Base-by-base conservation (phyloP, 208 protist genomes). In the Leishmania amazonensis region DNA sequence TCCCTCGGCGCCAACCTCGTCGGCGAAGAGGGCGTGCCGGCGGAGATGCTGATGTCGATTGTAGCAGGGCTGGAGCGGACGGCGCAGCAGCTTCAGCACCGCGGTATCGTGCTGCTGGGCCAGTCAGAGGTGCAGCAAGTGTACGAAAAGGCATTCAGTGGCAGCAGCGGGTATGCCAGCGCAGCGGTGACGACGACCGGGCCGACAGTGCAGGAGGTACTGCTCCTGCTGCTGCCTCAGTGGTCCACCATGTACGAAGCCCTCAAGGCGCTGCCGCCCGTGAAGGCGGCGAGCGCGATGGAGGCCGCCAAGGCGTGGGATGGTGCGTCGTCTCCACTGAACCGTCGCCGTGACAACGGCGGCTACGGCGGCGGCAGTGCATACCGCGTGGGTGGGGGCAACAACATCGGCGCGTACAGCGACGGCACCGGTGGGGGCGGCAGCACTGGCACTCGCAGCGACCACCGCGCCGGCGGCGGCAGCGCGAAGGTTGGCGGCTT, bases 61-160 rank as follows among this genome's bases (percentile, higher is more conserved):
- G 57, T 75, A 7, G 45, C 42, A 15, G 57, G 76, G 40, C 84
- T 89, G 3, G 72, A 78, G 60, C 49, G 76, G 19, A 58, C 70
- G 19, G 86, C 88, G 53, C 80, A 81, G 77, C 78, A 79, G 49
- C 85, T 93, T 68, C 83, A 90, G 57, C 85, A 88, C 51, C 91
- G 90, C 62, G 89, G 81, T 57, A 83, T 93, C 65, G 65, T 94
- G 0, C 80, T 96, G n/a, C 81, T 90, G 8, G 93, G 93, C 0
- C 88, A 94, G 83, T 62, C 90, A n/a, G 86, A 93, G 71, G 83
- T 90, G 35, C 13, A 51, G 5, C 76, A 78, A 28, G 73, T 89
- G 9, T 79, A 81, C 51, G 47, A 58, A 24, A 81, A 76, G 19
- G 80, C 83, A 15, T 88, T 86, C 75, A 83, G 73, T 72, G 84